Percentiles rank a stretch among this genome's conserved stretches.
These are phyloP conservation scores for Brachypodium distachyon DNA, from an alignment of 202 grass and related monocot species.

Conservation along the genomic window DNA sequence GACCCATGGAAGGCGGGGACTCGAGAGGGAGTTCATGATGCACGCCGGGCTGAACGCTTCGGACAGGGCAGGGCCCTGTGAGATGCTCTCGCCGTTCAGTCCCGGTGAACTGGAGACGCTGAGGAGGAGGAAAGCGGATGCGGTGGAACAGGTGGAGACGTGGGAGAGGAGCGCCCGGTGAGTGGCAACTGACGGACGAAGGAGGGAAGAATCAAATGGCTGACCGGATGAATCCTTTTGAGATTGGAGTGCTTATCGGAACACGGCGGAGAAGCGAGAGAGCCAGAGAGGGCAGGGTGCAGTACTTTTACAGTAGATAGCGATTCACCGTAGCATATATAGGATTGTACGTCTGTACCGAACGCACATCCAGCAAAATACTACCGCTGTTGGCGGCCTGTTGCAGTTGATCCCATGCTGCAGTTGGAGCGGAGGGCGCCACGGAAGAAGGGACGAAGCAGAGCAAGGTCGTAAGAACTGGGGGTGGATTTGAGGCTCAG, in stretches of 20 bases:
- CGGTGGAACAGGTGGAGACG: conserved; percentile 16
- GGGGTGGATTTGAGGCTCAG: too few species aligned
- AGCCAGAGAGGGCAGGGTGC: too few species aligned
- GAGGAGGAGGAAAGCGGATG: neutral
- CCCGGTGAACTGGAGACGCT: conserved; percentile 16
- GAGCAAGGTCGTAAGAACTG: too few species aligned
- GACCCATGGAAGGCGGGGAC: neutral
- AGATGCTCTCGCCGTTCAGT: conserved; percentile 26
- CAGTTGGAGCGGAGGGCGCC: too few species aligned
- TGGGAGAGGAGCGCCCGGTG: conserved; percentile 41
- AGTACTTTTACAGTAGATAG: too few species aligned
- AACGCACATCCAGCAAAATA: too few species aligned
- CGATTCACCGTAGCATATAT: too few species aligned
- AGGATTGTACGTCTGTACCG: too few species aligned
- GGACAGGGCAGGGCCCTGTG: conserved; percentile 19
- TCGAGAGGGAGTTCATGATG: conserved; percentile 30
- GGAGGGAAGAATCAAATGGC: neutral
- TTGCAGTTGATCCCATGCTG: too few species aligned
- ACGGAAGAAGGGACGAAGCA: too few species aligned
- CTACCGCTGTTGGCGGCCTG: too few species aligned
- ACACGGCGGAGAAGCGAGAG: too few species aligned
- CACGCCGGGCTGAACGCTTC: conserved; percentile 6
- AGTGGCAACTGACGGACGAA: neutral
- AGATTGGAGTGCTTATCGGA: neutral
- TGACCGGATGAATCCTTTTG: neutral